Evolutionary conservation across 1,139 yeast species (phyloP), one percentile per base, ranked within the genome.

Genomic region (Nakaseomyces bracarensis): DNA sequence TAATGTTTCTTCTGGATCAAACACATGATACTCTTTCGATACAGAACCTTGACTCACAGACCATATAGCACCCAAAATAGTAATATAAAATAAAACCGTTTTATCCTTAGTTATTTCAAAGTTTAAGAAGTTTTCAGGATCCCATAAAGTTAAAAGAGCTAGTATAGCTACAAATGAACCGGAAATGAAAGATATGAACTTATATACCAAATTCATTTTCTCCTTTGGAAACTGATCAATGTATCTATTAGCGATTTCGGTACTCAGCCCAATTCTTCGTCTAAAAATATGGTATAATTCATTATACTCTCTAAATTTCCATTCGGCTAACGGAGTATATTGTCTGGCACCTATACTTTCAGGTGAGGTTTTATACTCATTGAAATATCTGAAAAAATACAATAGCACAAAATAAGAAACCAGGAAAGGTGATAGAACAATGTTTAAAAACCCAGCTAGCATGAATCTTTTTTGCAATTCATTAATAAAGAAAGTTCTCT

Each of bases 141-240:
- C 97, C 44, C 86, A 70, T n/a, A 93, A 66, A 0, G 97, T 85
- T 53, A 84, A 69, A 3, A 86, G 71, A 30, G 87, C 96, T 43
- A 91, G 70, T 1, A 89, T 83, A 0, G 97, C 93, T 27, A 91
- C 83, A 46, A 93, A 74, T 0, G 98, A 84, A 0, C 98, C 97
- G 26, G 85, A 73, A 0, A 91, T 67, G 60, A 91, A 89, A 8
- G 94, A 78, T 6, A 81, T 65, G 53, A 81, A 80, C 43, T 75
- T 69, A 51, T 85, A 65, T 6, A 82, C 59, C 52, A 84, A 70
- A 29, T 78, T 71, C 25, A 80, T 75, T 49, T 78, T 78, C 47
- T 87, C 94, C 44, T 87, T 81, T 2, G 99, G 99, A 57, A 91
- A 91, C 60, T 89, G 96, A 52, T 86, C 80, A 43, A 91, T 77